Conservation (phyloP, 768 basidiomycete species). For the Fomitopsis serialis region DNA sequence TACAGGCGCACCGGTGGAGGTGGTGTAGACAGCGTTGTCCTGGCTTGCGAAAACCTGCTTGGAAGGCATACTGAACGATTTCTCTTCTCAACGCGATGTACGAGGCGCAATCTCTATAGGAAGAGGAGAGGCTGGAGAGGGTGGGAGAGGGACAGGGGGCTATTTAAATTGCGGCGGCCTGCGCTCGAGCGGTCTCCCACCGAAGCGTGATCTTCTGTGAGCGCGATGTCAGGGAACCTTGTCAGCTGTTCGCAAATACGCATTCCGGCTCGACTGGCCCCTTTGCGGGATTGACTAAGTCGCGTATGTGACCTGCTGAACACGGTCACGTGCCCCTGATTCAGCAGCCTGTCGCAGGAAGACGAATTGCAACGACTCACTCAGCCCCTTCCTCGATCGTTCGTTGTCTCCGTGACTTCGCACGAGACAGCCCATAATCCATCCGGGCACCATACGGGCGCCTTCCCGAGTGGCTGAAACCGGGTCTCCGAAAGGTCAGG, state of each 20-base stretch:
- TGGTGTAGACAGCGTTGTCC: slow-evolving; percentile 72
- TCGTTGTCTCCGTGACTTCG: not conserved
- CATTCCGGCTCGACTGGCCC: not conserved
- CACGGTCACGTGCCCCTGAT: slow-evolving; percentile 4
- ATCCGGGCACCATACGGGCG: no score
- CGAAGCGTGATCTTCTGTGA: not conserved
- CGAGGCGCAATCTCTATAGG: not conserved
- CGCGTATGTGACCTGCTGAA: not conserved
- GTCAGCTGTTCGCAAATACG: slow-evolving; percentile 1
- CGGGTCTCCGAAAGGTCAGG: no score
- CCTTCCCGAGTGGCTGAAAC: no score
- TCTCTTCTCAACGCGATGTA: slow-evolving; percentile 1
- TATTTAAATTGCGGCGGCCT: slow-evolving; percentile 8
- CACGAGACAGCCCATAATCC: not conserved
- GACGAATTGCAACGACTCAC: not conserved
- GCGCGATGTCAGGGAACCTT: not conserved
- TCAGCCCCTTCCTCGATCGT: not conserved
- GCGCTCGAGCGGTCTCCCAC: not conserved
- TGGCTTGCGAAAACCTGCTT: slow-evolving; percentile 46
- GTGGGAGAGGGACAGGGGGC: not conserved
- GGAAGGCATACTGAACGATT: slow-evolving; percentile 49
- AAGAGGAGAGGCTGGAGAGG: slow-evolving; percentile 4
- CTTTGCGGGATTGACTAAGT: slow-evolving; percentile 3
- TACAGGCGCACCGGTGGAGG: slow-evolving; percentile 78
- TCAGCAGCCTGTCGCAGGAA: slow-evolving; percentile 5